phyloP scores from a whole-genome alignment of 2,329 filamentous ascomycete species.

The Pezicula carpinea region DNA sequence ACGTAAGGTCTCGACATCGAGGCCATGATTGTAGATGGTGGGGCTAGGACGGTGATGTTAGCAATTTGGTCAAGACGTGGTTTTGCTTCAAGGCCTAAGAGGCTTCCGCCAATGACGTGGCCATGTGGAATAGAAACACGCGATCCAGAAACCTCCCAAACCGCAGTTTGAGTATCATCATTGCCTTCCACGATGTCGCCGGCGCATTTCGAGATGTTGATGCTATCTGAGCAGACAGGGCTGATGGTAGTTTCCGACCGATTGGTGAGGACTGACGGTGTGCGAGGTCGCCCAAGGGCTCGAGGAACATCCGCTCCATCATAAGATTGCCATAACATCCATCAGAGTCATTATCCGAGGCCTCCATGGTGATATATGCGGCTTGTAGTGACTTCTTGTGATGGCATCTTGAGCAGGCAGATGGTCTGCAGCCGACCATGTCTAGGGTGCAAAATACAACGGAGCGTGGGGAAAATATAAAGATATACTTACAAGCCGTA shows the following conservation, averaged over 20 bases:
- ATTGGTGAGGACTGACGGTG: conserved; percentile 17
- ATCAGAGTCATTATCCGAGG: background rate
- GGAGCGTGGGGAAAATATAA: conserved; percentile 8
- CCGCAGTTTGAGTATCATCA: conserved; percentile 7
- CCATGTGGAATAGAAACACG: conserved; percentile 14
- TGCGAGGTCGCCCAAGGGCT: conserved; percentile 1
- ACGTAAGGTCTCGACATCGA: conserved; percentile 59
- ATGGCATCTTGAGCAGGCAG: conserved; percentile 19
- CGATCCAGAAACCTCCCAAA: conserved; percentile 18
- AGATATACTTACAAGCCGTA: conserved; percentile 35
- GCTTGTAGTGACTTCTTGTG: background rate
- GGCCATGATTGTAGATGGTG: conserved; percentile 51
- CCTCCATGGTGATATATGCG: background rate
- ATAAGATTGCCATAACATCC: background rate
- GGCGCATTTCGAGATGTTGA: conserved; percentile 26
- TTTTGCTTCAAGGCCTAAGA: conserved; percentile 12
- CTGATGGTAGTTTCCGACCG: conserved; percentile 20
- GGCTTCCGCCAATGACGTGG: conserved; percentile 14
- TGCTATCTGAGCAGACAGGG: conserved; percentile 16
- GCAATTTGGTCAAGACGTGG: conserved; percentile 25
- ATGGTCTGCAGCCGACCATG: conserved; percentile 16
- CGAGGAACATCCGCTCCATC: background rate
- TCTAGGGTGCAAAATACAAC: conserved; percentile 8
- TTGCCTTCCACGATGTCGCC: conserved; percentile 11
- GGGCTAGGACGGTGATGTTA: conserved; percentile 52